Evolutionary conservation across 2,329 filamentous ascomycete genomes (phyloP).

Genomic region (Truncatella angustata): DNA sequence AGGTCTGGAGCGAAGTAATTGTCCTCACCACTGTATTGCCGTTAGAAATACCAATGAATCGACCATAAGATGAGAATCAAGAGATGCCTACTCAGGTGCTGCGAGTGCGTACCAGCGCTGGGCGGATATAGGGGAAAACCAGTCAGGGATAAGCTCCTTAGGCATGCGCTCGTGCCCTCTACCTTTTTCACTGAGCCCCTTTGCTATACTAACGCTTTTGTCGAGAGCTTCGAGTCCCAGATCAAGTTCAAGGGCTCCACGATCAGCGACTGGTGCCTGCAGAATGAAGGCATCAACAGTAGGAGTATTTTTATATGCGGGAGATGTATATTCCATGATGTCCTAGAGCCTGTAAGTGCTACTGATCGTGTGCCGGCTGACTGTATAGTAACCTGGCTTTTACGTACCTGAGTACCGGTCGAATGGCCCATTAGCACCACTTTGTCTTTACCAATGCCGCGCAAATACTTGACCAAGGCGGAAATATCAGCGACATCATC

Average conservation of each 20-base stretch:
- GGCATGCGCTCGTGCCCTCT: constrained; percentile 55
- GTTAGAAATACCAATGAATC: background rate
- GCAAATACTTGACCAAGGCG: constrained; percentile 51
- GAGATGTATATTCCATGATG: constrained; percentile 53
- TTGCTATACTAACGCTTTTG: constrained; percentile 46
- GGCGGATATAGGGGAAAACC: constrained; percentile 45
- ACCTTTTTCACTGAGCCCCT: constrained; percentile 54
- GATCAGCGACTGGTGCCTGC: constrained; percentile 77
- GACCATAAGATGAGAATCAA: too few species aligned
- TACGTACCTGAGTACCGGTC: constrained; percentile 53
- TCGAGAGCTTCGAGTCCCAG: constrained; percentile 43
- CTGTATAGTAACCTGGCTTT: background rate
- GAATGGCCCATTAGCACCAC: constrained; percentile 59
- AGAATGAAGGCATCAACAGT: constrained; percentile 74
- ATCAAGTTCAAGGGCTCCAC: constrained; percentile 57
- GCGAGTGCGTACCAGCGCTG: constrained; percentile 51
- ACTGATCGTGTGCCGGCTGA: too few species aligned
- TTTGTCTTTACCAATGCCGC: constrained; percentile 46
- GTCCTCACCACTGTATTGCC: constrained; percentile 69
- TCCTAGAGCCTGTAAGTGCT: constrained; percentile 44
- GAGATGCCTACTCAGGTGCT: constrained; percentile 49
- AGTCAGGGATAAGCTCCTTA: constrained; percentile 37
- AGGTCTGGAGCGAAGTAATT: constrained; percentile 38
- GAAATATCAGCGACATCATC: constrained; percentile 55
- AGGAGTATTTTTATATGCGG: constrained; percentile 38